Base-by-base conservation (phyloP, 1,284 basidiomycete genomes). In the Cryptococcus deneoformans region DNA sequence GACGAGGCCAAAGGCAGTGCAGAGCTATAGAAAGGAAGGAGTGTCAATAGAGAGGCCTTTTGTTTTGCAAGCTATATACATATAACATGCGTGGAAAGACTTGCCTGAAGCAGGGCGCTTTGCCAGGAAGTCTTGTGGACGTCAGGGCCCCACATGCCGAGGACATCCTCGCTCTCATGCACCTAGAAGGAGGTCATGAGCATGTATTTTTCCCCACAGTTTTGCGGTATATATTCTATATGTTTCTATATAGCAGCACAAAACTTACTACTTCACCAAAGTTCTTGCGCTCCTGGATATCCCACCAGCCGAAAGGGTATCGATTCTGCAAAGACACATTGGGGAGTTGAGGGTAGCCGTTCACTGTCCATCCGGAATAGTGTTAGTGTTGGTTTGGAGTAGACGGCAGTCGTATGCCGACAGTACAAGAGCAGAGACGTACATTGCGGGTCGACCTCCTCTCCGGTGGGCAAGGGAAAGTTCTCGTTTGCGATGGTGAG, bases 71-170 rank as follows among this genome's bases (percentile, higher is more conserved):
- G 39, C 8, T 43, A n/a, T 38, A 29, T 12, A 1, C 11, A 29
- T 12, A 9, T 20, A 45, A 52, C n/a, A 16, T 9, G 51, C 29
- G 5, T 29, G 29, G 5, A 29, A 16, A 24, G 12, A 63, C 68
- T 50, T 50, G 72, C 70, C 44, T 66, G 64, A 20, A 68, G 52
- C 10, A 72, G 53, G 40, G 77, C 75, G 46, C 59, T 60, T n/a
- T 54, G 58, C 10, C 68, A 70, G 8, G 65, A 54, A 48, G 71
- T 73, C 56, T 67, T 63, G 66, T 72, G 69, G 20, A 85, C 80
- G 70, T 94, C 91, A 14, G 90, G 90, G 47, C 88, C 88, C 90
- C 89, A 93, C 87, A 93, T 90, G 47, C 87, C 88, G 60, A 88
- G 79, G 24, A 88, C 80, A 70, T 94, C 91, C 65, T 92, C 89